These are phyloP conservation scores for Alternaria triticina DNA, from an alignment of 2,329 filamentous ascomycete genomes.

Conservation along the genomic window DNA sequence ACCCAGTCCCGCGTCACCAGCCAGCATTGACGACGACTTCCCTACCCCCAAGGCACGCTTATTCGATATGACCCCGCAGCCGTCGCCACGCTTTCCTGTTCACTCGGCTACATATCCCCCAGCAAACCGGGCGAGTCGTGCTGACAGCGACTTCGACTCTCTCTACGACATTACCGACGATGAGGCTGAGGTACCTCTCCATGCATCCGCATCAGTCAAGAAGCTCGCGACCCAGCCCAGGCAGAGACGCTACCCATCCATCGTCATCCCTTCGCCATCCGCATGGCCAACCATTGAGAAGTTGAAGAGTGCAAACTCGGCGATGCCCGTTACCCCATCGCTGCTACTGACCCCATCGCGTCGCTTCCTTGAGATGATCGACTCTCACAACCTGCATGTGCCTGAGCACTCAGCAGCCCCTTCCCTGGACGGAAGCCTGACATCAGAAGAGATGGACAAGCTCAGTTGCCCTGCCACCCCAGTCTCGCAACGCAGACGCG, in stretches of 20 bases:
- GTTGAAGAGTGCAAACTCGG: conserved; percentile 63
- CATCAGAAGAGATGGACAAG: conserved; percentile 83
- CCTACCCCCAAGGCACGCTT: conserved; percentile 73
- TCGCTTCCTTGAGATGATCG: conserved; percentile 74
- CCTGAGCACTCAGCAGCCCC: conserved; percentile 81
- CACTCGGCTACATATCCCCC: conserved; percentile 50
- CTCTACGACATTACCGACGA: conserved; percentile 85
- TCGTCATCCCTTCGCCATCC: conserved; percentile 65
- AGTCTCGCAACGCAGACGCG: conserved; percentile 55
- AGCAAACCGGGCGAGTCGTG: conserved; percentile 70
- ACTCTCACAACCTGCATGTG: conserved; percentile 63
- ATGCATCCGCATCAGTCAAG: conserved; percentile 61
- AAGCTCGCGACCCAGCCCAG: conserved; percentile 42
- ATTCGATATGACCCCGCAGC: conserved; percentile 58
- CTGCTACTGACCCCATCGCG: conserved; percentile 77
- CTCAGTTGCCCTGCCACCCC: conserved; percentile 87
- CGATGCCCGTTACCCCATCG: conserved; percentile 48
- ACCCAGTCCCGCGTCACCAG: conserved; percentile 49
- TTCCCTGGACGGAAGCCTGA: conserved; percentile 86
- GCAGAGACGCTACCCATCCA: conserved; percentile 61
- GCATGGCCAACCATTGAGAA: conserved; percentile 64
- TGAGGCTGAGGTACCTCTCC: conserved; percentile 64
- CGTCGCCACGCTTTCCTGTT: conserved; percentile 57
- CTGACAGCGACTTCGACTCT: conserved; percentile 80
- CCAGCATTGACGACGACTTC: conserved; percentile 65